Conservation (phyloP, 768 basidiomycete species). For the Pleurotus eryngii region DNA sequence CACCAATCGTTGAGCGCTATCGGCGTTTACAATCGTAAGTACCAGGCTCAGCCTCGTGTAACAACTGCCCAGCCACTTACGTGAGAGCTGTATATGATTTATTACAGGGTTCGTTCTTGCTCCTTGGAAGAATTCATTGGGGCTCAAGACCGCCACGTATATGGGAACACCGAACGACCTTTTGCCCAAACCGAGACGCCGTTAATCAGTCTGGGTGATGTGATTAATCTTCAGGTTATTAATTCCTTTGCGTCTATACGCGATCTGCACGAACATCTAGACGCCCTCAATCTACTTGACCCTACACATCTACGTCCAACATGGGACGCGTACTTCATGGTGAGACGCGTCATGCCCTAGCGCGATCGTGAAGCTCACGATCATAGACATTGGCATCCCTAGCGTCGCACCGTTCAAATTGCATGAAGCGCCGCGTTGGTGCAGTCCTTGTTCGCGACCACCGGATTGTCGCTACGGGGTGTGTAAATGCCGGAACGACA, state of each 20-base stretch:
- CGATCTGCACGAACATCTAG: slow-evolving; percentile 62
- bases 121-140: slow-evolving; percentile 73
- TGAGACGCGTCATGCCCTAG: slow-evolving; percentile 26
- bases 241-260: slow-evolving; percentile 59
- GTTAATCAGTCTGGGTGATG: slow-evolving; percentile 36
- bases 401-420: slow-evolving; percentile 87
- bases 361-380: neutral
- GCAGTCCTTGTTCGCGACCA: slow-evolving; percentile 87
- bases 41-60: slow-evolving; percentile 15
- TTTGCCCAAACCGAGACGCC: slow-evolving; percentile 16
- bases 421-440: slow-evolving; percentile 96
- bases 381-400: slow-evolving; percentile 81
- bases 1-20: slow-evolving; percentile 72
- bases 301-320: slow-evolving; percentile 76
- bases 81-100: neutral
- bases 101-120: slow-evolving; percentile 6
- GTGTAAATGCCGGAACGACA: slow-evolving; percentile 14
- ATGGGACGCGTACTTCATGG: slow-evolving; percentile 99
- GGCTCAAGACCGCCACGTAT: slow-evolving; percentile 66
- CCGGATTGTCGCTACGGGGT: slow-evolving; percentile 80
- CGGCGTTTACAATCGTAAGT: slow-evolving; percentile 48
- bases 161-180: slow-evolving; percentile 35
- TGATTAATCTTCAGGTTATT: slow-evolving; percentile 57
- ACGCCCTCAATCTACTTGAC: slow-evolving; percentile 65
- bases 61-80: neutral